Evolutionary conservation across 805 yeast genomes (phyloP).

Genomic region (Metschnikowia kunwiensis): DNA sequence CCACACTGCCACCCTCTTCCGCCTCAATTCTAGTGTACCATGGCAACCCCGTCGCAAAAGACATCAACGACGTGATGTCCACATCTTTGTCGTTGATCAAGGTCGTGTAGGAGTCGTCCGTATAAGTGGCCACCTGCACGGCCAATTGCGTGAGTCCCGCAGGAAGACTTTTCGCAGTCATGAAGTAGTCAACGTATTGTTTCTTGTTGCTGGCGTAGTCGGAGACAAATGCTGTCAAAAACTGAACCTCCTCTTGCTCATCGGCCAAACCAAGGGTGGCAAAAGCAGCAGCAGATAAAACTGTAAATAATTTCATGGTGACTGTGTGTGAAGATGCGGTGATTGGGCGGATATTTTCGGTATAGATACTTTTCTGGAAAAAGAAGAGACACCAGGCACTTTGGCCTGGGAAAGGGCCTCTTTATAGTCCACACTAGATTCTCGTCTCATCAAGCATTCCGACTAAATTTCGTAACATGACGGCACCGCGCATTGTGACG

Average conservation of each 20-base stretch:
- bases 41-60: constrained; percentile 32
- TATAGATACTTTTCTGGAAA: too few relatives aligned
- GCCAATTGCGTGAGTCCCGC: constrained; percentile 31
- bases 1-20: constrained; percentile 10
- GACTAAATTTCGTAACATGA: too few relatives aligned
- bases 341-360: too few relatives aligned
- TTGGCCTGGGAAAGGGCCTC: too few relatives aligned
- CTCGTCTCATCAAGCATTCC: too few relatives aligned
- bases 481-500: too few relatives aligned
- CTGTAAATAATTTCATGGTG: constrained; percentile 21
- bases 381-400: too few relatives aligned
- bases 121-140: constrained; percentile 35
- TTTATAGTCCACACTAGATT: too few relatives aligned
- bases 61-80: constrained; percentile 23
- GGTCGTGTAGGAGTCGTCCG: constrained; percentile 45
- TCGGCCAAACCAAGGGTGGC: constrained; percentile 11
- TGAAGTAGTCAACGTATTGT: constrained; percentile 33
- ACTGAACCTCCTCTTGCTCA: constrained; percentile 14
- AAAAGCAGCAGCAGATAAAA: constrained; percentile 12
- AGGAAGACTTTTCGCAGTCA: constrained; percentile 28
- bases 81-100: constrained; percentile 23
- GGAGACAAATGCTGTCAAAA: constrained; percentile 35
- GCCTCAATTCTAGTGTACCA: constrained; percentile 30
- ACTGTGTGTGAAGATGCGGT: too few relatives aligned
- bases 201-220: constrained; percentile 31